Evolutionary conservation across 495 filamentous ascomycete genomes (phyloP).

Genomic region (Xylaria bambusicola): DNA sequence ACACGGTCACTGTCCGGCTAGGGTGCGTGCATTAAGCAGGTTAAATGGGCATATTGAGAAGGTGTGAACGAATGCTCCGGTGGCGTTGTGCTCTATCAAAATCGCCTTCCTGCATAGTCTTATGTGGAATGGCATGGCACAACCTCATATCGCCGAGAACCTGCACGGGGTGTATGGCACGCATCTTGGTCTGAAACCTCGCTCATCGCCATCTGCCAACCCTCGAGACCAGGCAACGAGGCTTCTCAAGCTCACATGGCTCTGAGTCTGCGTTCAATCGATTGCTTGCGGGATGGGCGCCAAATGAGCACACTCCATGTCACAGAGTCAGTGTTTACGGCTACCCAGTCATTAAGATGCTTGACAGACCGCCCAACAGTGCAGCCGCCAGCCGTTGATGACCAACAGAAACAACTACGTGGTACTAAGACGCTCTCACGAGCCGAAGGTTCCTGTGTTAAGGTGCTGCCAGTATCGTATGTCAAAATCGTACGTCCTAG

Average conservation of each 20-base stretch:
- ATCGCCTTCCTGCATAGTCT: slow-evolving; percentile 6
- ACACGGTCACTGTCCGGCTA: too few species aligned
- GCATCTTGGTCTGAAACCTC: background rate
- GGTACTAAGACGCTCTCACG: slow-evolving; percentile 1
- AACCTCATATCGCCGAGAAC: slow-evolving; percentile 7
- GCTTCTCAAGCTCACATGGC: slow-evolving; percentile 6
- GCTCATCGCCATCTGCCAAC: slow-evolving; percentile 9
- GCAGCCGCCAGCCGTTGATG: background rate
- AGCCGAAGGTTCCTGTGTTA: background rate
- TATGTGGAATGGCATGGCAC: slow-evolving; percentile 1
- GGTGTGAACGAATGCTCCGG: slow-evolving; percentile 6
- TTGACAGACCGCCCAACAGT: too few species aligned
- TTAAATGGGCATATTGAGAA: slow-evolving; percentile 8
- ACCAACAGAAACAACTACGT: slow-evolving; percentile 4
- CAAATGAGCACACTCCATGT: background rate
- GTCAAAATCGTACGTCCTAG: background rate
- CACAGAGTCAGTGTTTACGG: too few species aligned
- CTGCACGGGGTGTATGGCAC: slow-evolving; percentile 8
- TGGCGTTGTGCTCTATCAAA: slow-evolving; percentile 7
- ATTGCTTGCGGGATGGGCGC: slow-evolving; percentile 1
- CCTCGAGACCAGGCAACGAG: background rate
- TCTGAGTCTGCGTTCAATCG: background rate
- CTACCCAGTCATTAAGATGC: too few species aligned
- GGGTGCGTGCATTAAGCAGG: background rate
- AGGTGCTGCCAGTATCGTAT: background rate